Conservation (phyloP, 1,139 yeast genomes). For the Pneumocystis oryctolagi region DNA sequence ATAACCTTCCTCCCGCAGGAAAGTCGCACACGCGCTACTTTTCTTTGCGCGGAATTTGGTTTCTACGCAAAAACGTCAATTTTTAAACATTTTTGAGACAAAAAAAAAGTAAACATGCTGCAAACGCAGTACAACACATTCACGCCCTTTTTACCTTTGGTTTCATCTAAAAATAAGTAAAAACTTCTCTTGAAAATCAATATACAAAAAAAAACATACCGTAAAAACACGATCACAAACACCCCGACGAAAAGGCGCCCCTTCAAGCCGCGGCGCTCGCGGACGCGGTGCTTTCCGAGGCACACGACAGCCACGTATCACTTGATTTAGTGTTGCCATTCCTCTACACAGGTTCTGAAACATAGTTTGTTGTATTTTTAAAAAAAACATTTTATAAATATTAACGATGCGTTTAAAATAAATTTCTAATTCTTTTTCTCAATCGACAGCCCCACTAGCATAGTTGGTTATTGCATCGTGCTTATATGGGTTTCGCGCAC, state of each 20-base stretch:
- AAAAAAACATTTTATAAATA: neutral
- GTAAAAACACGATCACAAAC: conserved; percentile 13
- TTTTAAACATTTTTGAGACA: conserved; percentile 60
- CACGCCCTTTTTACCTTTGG: neutral
- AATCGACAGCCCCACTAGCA: neutral
- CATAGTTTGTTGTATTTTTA: neutral
- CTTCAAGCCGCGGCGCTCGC: conserved; percentile 9
- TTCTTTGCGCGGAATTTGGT: conserved; percentile 96
- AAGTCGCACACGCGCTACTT: conserved; percentile 87
- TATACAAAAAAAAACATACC: neutral
- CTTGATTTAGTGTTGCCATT: conserved; percentile 16
- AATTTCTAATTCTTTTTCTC: no score
- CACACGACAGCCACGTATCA: conserved; percentile 15
- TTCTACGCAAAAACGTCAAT: no score
- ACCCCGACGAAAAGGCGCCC: conserved; percentile 12
- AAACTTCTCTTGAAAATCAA: neutral
- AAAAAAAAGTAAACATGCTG: conserved; percentile 54
- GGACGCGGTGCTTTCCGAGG: conserved; percentile 7
- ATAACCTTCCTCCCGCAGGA: conserved; percentile 79
- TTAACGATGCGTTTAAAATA: no score
- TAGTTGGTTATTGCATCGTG: conserved; percentile 1
- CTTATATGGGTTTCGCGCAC: neutral
- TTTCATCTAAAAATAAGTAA: neutral
- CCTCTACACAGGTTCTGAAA: neutral
- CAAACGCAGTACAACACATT: neutral